Base-by-base conservation (phyloP, 495 filamentous ascomycete genomes). In the Aspergillus heteromorphus region DNA sequence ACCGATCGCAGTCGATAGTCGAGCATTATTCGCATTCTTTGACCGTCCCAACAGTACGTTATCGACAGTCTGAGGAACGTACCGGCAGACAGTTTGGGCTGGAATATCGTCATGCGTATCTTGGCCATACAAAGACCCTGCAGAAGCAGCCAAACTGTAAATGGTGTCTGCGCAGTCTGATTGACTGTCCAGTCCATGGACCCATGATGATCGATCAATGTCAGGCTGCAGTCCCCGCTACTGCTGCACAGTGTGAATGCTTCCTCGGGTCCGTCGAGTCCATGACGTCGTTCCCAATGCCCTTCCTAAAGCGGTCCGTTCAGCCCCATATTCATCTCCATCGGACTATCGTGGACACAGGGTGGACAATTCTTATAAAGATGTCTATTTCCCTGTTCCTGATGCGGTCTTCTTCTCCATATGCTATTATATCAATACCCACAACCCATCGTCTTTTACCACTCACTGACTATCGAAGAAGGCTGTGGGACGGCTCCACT, bases 281-380 rank as follows among this genome's bases (percentile, higher is more conserved):
- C 27, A 54, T 58, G 56, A 58, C 56, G 50, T 58, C 38, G 38
- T 43, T 34, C 18, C 49, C 49, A 6, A 9, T 45, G 50, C 18
- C 47, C 40, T 51, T 38, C 42, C 42, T 36, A 40, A 48, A 38
- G 11, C 42, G 47, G 18, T n/a, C 6, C 19, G n/a, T 48, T 6
- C 42, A 54, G 38, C 31, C 29, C 29, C 13, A 7, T 4, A 3
- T 7, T 27, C 23, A 7, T 4, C 7, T 3, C 23, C 23, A 27
- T 27, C 7, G 23, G 23, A 7, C 23, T 27, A 27, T 36, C 31
- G 4, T 6, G 31, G 8, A 11, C 9, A 11, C 4, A 36, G 2
- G 31, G 10, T 38, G 34, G n/a, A n/a, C 11, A 1, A 14, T 5
- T 38, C 34, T 14, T 38, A n/a, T 38, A 38, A 38, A n/a, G n/a